Percentiles rank a stretch among this genome's conserved stretches.
These are phyloP conservation scores for Fulvia fulva DNA, from an alignment of 2,329 filamentous ascomycete species.

Conservation along the genomic window DNA sequence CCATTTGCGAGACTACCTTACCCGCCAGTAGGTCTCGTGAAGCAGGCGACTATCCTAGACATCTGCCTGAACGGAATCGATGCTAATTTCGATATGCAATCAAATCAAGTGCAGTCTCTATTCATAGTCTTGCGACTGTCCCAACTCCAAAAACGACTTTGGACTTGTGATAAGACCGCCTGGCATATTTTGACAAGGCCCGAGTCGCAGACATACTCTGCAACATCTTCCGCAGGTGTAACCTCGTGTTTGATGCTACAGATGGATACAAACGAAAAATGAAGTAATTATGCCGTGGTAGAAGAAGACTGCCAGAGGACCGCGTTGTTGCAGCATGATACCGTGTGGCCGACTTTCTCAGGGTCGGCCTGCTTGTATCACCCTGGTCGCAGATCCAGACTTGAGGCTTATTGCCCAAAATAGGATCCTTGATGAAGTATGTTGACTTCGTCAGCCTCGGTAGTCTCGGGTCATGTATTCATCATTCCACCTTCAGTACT, in stretches of 20 bases:
- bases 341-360: neutral
- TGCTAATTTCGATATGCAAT: no score
- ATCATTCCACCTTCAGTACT: neutral
- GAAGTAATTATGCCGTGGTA: no score
- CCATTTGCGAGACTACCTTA: neutral
- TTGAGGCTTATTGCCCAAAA: neutral
- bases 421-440: neutral
- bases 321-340: neutral
- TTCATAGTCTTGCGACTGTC: no score
- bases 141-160: no score
- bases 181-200: neutral
- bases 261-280: neutral
- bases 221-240: neutral
- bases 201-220: neutral
- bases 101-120: no score
- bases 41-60: no score
- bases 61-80: no score
- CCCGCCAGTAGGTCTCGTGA: neutral
- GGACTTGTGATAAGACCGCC: neutral
- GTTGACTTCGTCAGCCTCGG: neutral
- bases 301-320: no score
- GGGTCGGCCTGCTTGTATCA: neutral
- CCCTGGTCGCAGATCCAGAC: neutral
- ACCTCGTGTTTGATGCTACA: neutral
- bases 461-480: neutral